A percentile compares a stretch with the other conserved stretches of the same genome.
Evolutionary conservation across 495 filamentous ascomycete species (phyloP).

Genomic region (Aspergillus egyptiacus): DNA sequence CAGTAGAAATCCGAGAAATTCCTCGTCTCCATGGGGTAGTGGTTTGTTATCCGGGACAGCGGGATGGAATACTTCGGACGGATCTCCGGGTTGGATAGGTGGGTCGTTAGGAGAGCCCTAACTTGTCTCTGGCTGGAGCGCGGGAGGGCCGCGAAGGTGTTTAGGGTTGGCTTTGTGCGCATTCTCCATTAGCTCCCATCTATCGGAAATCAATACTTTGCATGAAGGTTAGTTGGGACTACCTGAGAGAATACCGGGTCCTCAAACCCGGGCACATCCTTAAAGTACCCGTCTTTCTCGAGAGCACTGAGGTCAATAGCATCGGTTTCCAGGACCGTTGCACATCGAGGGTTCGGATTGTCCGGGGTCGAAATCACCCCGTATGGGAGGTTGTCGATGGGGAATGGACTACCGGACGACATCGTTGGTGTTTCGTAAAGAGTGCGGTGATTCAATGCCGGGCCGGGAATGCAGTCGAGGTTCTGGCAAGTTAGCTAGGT

Average conservation of each 20-base stretch:
- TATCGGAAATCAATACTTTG: no score
- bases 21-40: slow-evolving; percentile 68
- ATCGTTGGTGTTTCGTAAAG: background rate
- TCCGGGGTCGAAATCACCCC: slow-evolving; percentile 61
- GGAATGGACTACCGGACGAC: slow-evolving; percentile 51
- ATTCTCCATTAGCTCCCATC: slow-evolving; percentile 18
- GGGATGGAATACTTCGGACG: slow-evolving; percentile 43
- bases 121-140: slow-evolving; percentile 53
- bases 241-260: slow-evolving; percentile 14
- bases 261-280: slow-evolving; percentile 12
- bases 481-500: no score
- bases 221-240: no score
- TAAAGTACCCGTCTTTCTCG: slow-evolving; percentile 42
- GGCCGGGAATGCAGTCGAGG: no score
- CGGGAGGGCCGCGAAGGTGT: slow-evolving; percentile 66
- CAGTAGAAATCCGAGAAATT: slow-evolving; percentile 83
- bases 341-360: slow-evolving; percentile 49
- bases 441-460: no score
- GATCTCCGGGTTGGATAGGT: slow-evolving; percentile 47
- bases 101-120: slow-evolving; percentile 41
- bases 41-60: slow-evolving; percentile 48
- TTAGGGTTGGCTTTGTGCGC: slow-evolving; percentile 55
- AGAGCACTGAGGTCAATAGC: slow-evolving; percentile 62
- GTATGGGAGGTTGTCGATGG: slow-evolving; percentile 75
- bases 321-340: slow-evolving; percentile 59